Percentiles rank a stretch among this genome's conserved stretches.
Conservation (phyloP, 768 basidiomycete genomes). For the Boletus barrowsii region DNA sequence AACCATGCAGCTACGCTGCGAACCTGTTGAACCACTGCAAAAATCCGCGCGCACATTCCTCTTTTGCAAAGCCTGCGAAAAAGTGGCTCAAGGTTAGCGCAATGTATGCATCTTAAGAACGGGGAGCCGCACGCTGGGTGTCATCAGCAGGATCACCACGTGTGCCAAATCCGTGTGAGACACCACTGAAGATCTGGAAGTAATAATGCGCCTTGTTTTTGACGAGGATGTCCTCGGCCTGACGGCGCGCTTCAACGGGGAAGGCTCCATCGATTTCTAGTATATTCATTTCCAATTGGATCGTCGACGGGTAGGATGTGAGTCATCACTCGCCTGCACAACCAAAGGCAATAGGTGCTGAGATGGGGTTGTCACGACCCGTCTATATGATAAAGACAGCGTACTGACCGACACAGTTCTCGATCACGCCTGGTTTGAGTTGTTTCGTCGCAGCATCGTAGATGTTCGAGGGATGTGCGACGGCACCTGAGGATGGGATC, state of each 20-base stretch:
- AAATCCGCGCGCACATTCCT: conserved; percentile 52
- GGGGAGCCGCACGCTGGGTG: conserved; percentile 16
- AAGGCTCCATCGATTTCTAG: conserved; percentile 57
- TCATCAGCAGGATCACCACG: conserved; percentile 30
- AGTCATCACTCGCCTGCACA: conserved; percentile 45
- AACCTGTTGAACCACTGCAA: conserved; percentile 54
- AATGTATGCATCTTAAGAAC: background rate
- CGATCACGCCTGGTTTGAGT: conserved; percentile 47
- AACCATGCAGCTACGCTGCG: conserved; percentile 8
- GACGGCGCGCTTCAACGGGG: conserved; percentile 47
- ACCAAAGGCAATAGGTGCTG: conserved; percentile 53
- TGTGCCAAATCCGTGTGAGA: conserved; percentile 37
- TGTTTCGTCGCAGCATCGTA: conserved; percentile 13
- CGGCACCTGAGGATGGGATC: conserved; percentile 39
- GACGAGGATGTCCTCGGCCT: conserved; percentile 54
- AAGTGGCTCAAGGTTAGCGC: background rate
- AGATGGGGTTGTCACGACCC: background rate
- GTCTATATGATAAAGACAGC: background rate
- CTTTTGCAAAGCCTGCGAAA: conserved; percentile 54
- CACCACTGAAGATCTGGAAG: conserved; percentile 53
- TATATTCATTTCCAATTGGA: background rate
- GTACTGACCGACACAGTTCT: conserved; percentile 44
- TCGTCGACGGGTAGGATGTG: background rate
- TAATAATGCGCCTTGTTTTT: conserved; percentile 51
- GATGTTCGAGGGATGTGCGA: conserved; percentile 49